Evolutionary conservation across 225 moss, liverwort and hornwort species (phyloP), one percentile per base, ranked within the genome.

Genomic region (Polytrichum commune): DNA sequence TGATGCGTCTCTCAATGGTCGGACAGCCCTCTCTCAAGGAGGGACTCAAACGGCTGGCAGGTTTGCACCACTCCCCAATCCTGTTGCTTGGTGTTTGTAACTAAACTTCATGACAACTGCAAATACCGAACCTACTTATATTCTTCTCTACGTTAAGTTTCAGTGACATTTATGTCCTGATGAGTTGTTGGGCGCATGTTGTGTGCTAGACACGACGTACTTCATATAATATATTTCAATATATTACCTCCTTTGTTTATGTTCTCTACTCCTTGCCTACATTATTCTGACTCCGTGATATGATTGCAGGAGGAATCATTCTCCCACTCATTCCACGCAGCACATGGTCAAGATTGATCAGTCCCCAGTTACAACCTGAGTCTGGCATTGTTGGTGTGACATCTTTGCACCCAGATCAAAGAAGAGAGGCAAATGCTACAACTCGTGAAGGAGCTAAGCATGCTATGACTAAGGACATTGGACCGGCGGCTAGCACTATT

Each of bases 321-420:
- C 78, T 96, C 60, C 96, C 91, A 5, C 80, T 93, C 68, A 78
- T 83, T 56, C 96, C 96, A 35, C 88, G 85, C 18, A 64, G 79
- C 23, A 70, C 61, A 16, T 93, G 96, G 93, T 68, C 78, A 38
- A 76, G 74, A 53, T 83, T 90, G 67, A 77, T 90, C 1, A 81
- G 77, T 72, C 80, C 85, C 28, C 85, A 71, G 65, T 56, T 58
- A 55, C 80, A 72, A 5, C 69, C 81, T 46, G 64, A 68, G 67
- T 29, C 53, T 16, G 69, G 72, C 13, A 74, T 60, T 77, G 69
- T 66, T 7, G 55, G 71, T 55, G 60, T 33, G 29, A 4, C 19
- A 27, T 22, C n/a, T 3, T 8, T 54, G 3, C 65, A 29, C 1
- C 22, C 29, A 55, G 58, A 5, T 60, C 29, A 18, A 67, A 64